Evolutionary conservation across 306 rosid genomes (phyloP).

Genomic region (Elaeagnus macrophylla): DNA sequence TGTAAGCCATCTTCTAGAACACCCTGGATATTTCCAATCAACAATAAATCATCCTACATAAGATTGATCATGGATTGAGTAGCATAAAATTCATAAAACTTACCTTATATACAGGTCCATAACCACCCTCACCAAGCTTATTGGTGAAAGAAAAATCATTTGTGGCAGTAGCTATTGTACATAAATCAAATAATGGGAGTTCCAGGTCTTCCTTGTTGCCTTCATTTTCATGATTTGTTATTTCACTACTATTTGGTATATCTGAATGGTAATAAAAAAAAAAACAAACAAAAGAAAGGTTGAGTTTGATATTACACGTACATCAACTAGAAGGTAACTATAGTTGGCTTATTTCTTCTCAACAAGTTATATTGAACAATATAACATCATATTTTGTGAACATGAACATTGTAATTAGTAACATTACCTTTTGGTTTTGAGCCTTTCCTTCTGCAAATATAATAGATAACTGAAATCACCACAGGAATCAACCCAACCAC

Average conservation of each 20-base stretch:
- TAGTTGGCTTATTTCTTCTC: not conserved
- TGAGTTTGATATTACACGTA: too few species aligned
- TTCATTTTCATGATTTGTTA: slow-evolving; percentile 12
- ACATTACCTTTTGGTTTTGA: slow-evolving; percentile 15
- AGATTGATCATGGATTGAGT: too few species aligned
- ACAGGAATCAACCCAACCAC: not conserved
- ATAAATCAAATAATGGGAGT: slow-evolving; percentile 22
- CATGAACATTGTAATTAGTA: too few species aligned
- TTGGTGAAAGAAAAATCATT: slow-evolving; percentile 13
- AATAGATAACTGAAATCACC: slow-evolving; percentile 3
- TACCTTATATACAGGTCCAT: slow-evolving; percentile 28
- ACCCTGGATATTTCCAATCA: slow-evolving; percentile 25
- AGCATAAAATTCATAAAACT: not conserved
- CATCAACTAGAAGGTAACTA: too few species aligned
- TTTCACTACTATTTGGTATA: slow-evolving; percentile 5
- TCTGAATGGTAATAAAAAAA: not conserved
- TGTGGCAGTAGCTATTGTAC: slow-evolving; percentile 20
- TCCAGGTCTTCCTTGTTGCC: slow-evolving; percentile 40
- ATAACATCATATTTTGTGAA: not conserved
- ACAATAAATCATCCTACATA: too few species aligned
- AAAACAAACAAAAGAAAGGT: too few species aligned
- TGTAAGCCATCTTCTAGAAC: slow-evolving; percentile 29
- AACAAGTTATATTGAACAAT: not conserved
- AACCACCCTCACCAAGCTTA: slow-evolving; percentile 36
- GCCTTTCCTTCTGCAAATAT: not conserved